Base-by-base conservation (phyloP, 2,329 filamentous ascomycete genomes). In the Talaromyces atroroseus region DNA sequence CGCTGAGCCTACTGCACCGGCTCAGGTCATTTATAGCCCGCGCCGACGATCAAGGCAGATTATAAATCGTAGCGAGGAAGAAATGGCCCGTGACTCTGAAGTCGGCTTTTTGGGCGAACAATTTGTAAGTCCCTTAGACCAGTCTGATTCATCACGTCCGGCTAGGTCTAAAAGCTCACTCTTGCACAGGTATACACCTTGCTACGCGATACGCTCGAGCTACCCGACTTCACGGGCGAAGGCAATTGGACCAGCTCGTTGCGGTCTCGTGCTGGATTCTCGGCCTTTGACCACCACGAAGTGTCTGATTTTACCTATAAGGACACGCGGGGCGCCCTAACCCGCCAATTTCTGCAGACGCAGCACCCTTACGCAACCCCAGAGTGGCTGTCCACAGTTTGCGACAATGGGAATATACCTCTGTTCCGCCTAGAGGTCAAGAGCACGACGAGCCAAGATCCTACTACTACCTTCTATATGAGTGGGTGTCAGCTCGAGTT, bases 191-290 rank as follows among this genome's bases (percentile, higher is more conserved):
- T 54, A 38, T 54, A 54, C 52, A 54, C 44, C n/a, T 49, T 54
- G 34, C 45, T 54, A 54, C 44, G 5, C 34, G 46, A 54, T 49
- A 54, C 52, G 45, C 44, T 54, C 20, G 21, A 49, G 46, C 24
- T 54, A 45, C 52, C 52, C 45, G 34, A 42, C 45, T 54, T 54
- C 34, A 54, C 52, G 16, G 52, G 52, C 21, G 45, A 54, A 21
- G 52, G 40, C 20, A 54, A 54, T 21, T 54, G 52, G 52, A 54
- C 52, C 21, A 54, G 52, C 52, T 54, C 45, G 42, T 45, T 54
- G 23, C 52, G 52, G 14, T 54, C 52, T 54, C 52, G 52, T 42
- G 52, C 52, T 48, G 52, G 52, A 20, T 54, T 54, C 52, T 54
- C 52, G 24, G 23, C 52, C 23, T 44, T 49, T 36, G 26, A 45